Percentiles rank a stretch among this genome's conserved stretches.
phyloP scores from a whole-genome alignment of 441 rosid species.

The Eugenia klotzschiana region DNA sequence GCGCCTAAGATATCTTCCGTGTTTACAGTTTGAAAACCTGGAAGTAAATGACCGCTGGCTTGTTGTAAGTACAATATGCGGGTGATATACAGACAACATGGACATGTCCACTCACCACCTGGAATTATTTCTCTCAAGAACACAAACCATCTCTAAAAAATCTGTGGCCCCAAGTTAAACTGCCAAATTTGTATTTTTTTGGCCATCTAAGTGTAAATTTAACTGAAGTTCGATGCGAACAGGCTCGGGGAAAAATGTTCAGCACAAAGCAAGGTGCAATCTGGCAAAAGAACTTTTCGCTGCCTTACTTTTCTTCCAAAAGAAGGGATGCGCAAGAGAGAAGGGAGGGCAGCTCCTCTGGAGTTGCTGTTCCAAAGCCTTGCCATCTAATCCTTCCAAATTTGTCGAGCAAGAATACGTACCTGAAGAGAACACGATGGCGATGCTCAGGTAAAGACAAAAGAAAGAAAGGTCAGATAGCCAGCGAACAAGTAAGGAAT shows the following conservation, averaged over 20 bases:
- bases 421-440: constrained; percentile 22
- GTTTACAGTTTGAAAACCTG: not conserved
- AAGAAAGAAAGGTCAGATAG: not conserved
- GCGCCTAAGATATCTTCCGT: not conserved
- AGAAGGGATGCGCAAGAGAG: constrained; percentile 58
- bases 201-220: not conserved
- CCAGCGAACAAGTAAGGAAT: not conserved
- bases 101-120: not conserved
- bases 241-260: not conserved
- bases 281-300: not conserved
- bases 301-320: constrained; percentile 42
- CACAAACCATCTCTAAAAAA: not conserved
- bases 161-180: not conserved
- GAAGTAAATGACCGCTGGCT: not conserved
- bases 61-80: not conserved
- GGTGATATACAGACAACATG: not conserved
- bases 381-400: constrained; percentile 84
- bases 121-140: not conserved
- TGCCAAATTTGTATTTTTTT: not conserved
- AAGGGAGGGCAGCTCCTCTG: constrained; percentile 63
- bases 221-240: not conserved
- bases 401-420: constrained; percentile 60
- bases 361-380: constrained; percentile 59
- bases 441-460: not conserved
- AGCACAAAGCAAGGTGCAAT: not conserved